Evolutionary conservation across 148 eudicot genomes (phyloP).

Genomic region (Cornus suecica): DNA sequence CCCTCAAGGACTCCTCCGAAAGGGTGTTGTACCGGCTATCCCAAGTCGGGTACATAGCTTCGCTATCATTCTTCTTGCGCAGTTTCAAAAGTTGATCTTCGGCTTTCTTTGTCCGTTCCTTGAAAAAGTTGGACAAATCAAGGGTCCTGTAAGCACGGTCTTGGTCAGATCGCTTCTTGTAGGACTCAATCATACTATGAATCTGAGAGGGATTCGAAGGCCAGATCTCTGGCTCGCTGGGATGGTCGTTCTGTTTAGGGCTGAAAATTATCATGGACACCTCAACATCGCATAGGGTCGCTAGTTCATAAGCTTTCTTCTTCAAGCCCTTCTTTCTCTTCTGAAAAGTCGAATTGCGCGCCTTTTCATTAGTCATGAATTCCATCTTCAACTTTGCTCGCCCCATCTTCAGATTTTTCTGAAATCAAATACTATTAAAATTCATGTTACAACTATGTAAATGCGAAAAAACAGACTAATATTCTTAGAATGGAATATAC

Average conservation of each 20-base stretch:
- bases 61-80: not conserved
- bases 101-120: slow-evolving; percentile 9
- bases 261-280: slow-evolving; percentile 4
- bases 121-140: slow-evolving; percentile 4
- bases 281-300: slow-evolving; percentile 11
- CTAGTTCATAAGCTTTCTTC: slow-evolving; percentile 15
- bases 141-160: not conserved
- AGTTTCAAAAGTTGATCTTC: slow-evolving; percentile 15
- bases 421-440: no score
- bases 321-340: slow-evolving; percentile 15
- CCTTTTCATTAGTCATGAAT: slow-evolving; percentile 4
- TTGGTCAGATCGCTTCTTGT: slow-evolving; percentile 9
- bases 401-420: slow-evolving; percentile 11
- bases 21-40: slow-evolving; percentile 6
- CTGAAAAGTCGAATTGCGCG: not conserved
- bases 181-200: slow-evolving; percentile 3
- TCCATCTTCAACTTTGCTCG: slow-evolving; percentile 12
- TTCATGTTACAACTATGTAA: no score
- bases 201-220: not conserved
- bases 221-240: not conserved
- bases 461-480: no score
- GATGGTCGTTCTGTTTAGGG: not conserved
- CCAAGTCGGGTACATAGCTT: slow-evolving; percentile 14
- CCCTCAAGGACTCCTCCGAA: not conserved
- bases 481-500: no score